Percentiles rank a stretch among this genome's conserved stretches.
phyloP scores from a whole-genome alignment of 371 early-diverging fungal species.

The Mucor circinelloides region DNA sequence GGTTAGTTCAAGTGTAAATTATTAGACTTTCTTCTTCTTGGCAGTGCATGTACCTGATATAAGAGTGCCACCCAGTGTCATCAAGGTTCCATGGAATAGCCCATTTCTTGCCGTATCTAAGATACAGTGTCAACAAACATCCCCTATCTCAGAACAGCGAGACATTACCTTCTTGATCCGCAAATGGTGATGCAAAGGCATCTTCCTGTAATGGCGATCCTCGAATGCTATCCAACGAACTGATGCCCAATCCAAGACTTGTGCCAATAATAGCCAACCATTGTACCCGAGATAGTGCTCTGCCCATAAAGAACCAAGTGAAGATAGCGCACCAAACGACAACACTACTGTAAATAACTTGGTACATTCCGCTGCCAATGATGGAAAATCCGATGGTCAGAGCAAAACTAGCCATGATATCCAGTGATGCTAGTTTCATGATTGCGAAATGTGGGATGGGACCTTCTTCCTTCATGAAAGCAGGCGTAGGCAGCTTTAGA shows the following conservation, averaged over 20 bases:
- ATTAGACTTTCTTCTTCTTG: not conserved
- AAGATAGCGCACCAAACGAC: conserved; percentile 79
- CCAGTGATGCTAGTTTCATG: conserved; percentile 58
- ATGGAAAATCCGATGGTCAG: conserved; percentile 72
- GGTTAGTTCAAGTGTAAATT: not conserved
- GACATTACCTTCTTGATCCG: not conserved
- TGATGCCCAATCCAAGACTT: conserved; percentile 65
- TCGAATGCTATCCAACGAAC: conserved; percentile 45
- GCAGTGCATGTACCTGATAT: conserved; percentile 41
- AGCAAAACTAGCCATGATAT: conserved; percentile 66
- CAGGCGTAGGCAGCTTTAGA: not conserved
- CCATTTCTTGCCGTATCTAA: not conserved
- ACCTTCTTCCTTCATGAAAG: conserved; percentile 21
- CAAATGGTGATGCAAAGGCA: not conserved
- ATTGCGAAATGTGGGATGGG: conserved; percentile 49
- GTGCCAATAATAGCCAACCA: conserved; percentile 72
- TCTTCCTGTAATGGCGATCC: conserved; percentile 8
- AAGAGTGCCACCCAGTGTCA: conserved; percentile 56
- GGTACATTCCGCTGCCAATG: conserved; percentile 77
- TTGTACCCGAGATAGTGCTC: conserved; percentile 56
- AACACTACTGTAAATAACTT: conserved; percentile 75
- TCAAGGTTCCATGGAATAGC: conserved; percentile 45
- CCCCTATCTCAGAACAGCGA: not conserved
- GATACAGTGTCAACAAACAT: not conserved
- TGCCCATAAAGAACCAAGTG: conserved; percentile 59